Conservation (phyloP, 1,284 basidiomycete species). For the Melanopsichium pennsylvanicum region DNA sequence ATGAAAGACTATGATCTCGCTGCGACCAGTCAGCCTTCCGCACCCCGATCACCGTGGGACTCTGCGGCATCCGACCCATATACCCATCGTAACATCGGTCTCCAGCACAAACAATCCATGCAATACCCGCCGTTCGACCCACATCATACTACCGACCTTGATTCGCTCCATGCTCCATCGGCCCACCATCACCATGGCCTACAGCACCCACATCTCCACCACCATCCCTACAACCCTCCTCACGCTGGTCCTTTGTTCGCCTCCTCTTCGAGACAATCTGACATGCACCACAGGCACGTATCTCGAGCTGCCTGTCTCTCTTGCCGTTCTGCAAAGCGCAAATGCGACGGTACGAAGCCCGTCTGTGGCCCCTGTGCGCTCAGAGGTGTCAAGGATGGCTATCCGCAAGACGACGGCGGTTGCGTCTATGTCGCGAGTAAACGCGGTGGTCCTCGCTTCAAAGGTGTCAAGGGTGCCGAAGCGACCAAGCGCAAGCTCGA, state of each 20-base stretch:
- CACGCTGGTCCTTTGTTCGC: constrained; percentile 11
- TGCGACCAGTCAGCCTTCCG: neutral
- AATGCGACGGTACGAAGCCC: constrained; percentile 54
- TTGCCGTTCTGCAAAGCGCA: constrained; percentile 55
- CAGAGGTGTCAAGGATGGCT: constrained; percentile 48
- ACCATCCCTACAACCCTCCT: constrained; percentile 16
- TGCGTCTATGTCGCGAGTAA: constrained; percentile 55
- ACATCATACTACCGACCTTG: constrained; percentile 12
- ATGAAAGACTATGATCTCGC: constrained; percentile 32
- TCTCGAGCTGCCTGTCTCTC: constrained; percentile 54
- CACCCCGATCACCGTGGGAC: constrained; percentile 15
- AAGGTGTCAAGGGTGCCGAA: constrained; percentile 52
- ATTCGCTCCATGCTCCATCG: constrained; percentile 10
- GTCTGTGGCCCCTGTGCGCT: constrained; percentile 52
- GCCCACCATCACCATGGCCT: constrained; percentile 19
- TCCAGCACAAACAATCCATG: constrained; percentile 14
- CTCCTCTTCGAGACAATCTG: constrained; percentile 20
- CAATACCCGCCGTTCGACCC: constrained; percentile 25
- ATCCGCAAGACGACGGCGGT: constrained; percentile 39
- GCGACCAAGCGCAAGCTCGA: constrained; percentile 48
- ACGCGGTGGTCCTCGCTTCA: constrained; percentile 57
- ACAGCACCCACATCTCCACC: constrained; percentile 26
- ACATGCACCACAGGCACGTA: constrained; percentile 43
- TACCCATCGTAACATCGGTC: constrained; percentile 11
- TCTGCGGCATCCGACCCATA: constrained; percentile 9